Evolutionary conservation across 2,329 filamentous ascomycete genomes (phyloP), one percentile per base, ranked within the genome.

Genomic region (Penicillium sp.): DNA sequence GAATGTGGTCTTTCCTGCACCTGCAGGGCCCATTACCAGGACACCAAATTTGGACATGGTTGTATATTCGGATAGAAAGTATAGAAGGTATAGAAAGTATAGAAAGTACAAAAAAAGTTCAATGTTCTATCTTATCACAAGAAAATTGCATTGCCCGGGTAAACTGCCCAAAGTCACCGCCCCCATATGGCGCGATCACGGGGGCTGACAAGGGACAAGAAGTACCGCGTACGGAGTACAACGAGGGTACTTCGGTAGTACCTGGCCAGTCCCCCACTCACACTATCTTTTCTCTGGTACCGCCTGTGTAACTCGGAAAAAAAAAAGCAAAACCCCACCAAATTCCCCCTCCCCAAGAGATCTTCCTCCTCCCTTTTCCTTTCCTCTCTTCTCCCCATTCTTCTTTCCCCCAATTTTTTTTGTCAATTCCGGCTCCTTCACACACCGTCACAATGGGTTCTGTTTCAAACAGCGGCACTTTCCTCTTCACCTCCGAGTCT

Each of bases 1-100:
- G 77, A 99, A 99, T 61, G 94, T 99, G 29, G 93, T 96, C 85
- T 96, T 99, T 78, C 94, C 94, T 23, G 92, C 93, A 66, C 93
- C 94, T 21, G 94, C 93, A 60, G 93, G 94, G 74, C 94, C 94
- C 89, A 97, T 96, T 60, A 97, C 88, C 77, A 97, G 88, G 64
- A 91, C 88, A 53, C 94, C 94, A 73, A 93, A 97, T 77, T 97
- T 96, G 77, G 90, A 93, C 91, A 96, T 96, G 55, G 48, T 64
- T 39, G 38, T 38, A 12, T 50, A 17, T 25, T 25, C n/a, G 25
- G 27, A 38, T 21, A 29, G 9, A 19, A 39, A 19, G 17, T n/a
- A 36, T 9, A 36, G 8, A 36, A 17, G 2, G 33, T 33, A 33
- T n/a, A n/a, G n/a, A n/a, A n/a, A n/a, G n/a, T 17, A 38, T 15